Evolutionary conservation across 805 yeast genomes (phyloP).

Genomic region (Candida gorgasii): DNA sequence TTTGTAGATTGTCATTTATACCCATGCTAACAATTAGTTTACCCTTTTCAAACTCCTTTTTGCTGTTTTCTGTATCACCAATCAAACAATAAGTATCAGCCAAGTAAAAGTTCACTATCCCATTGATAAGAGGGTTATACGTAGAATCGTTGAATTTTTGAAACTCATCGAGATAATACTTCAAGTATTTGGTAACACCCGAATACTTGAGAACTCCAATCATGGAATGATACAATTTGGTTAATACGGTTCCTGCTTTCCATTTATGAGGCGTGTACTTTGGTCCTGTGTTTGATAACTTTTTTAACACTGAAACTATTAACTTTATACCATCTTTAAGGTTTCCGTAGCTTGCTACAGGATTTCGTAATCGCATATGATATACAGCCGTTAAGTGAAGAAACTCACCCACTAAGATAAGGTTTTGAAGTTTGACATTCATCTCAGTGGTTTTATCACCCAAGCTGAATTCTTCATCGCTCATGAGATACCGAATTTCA

Average conservation of each 20-base stretch:
- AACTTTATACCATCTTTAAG: conserved; percentile 53
- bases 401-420: conserved; percentile 34
- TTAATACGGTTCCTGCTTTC: conserved; percentile 34
- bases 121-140: conserved; percentile 16
- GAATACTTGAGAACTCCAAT: conserved; percentile 43
- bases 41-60: conserved; percentile 1
- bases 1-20: background rate
- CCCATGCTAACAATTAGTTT: background rate
- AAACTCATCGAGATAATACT: conserved; percentile 54
- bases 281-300: conserved; percentile 3
- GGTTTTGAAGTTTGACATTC: conserved; percentile 24
- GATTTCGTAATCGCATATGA: conserved; percentile 19
- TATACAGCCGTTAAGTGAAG: conserved; percentile 32
- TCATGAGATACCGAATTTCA: too few species aligned
- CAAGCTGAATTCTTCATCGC: conserved; percentile 25
- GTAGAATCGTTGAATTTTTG: conserved; percentile 33
- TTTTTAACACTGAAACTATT: conserved; percentile 53
- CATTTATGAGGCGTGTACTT: conserved; percentile 19
- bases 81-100: conserved; percentile 10
- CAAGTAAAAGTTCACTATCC: conserved; percentile 9
- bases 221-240: conserved; percentile 39
- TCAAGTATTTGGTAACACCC: conserved; percentile 61
- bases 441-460: background rate
- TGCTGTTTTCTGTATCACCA: conserved; percentile 1
- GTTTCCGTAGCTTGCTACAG: conserved; percentile 35